phyloP scores from a whole-genome alignment of 2,329 filamentous ascomycete species.

The Penicillium palitans region DNA sequence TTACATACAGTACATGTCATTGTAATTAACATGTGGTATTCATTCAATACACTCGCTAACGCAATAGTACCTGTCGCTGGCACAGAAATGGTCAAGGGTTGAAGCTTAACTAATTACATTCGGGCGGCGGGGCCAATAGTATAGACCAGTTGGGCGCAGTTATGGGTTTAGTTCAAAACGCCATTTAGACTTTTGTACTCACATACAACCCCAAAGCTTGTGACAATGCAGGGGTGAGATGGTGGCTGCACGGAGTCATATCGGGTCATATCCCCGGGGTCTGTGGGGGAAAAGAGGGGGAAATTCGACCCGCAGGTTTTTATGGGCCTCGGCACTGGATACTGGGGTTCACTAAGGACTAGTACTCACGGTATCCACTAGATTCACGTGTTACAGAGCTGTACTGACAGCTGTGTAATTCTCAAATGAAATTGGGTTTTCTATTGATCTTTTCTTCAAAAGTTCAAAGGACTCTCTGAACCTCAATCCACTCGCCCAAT shows the following conservation, averaged over 20 bases:
- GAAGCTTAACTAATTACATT: neutral
- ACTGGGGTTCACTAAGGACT: neutral
- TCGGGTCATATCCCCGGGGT: neutral
- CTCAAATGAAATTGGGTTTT: neutral
- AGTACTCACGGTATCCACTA: neutral
- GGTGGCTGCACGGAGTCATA: neutral
- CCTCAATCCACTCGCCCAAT: neutral
- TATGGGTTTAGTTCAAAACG: neutral
- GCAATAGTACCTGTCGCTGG: neutral
- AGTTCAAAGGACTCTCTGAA: neutral
- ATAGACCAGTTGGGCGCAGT: neutral
- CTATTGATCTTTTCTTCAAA: neutral
- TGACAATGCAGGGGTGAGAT: neutral
- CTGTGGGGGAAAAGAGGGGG: neutral
- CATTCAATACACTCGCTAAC: neutral
- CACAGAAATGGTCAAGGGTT: neutral
- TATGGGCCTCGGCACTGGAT: neutral
- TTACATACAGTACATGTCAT: constrained; percentile 1
- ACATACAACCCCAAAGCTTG: neutral
- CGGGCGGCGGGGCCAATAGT: neutral
- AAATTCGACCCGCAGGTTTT: neutral
- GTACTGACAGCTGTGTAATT: constrained; percentile 1
- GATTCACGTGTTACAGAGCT: neutral
- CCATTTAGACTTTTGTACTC: neutral
- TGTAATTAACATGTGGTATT: constrained; percentile 7